These are phyloP conservation scores for Nyssa sinensis DNA, from an alignment of 148 eudicot species.

Conservation along the genomic window DNA sequence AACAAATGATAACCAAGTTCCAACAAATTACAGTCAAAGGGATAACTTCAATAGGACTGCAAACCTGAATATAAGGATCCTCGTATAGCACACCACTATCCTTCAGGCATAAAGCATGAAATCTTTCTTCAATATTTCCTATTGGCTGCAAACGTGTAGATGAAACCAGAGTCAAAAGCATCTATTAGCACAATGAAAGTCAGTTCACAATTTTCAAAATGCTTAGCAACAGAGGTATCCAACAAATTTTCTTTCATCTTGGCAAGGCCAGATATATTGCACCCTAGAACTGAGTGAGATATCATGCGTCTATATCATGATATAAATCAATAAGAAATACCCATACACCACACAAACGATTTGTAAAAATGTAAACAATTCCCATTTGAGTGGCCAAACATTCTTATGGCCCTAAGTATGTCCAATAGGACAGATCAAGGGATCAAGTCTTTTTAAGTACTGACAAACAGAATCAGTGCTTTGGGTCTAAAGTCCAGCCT, in stretches of 20 bases:
- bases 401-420: no score
- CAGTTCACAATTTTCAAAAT: background rate
- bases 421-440: no score
- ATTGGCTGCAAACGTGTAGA: constrained; percentile 66
- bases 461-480: no score
- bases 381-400: background rate
- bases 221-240: background rate
- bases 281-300: background rate
- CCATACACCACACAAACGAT: background rate
- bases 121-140: constrained; percentile 81
- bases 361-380: background rate
- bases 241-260: background rate
- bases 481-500: no score
- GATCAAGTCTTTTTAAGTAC: no score
- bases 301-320: background rate
- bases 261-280: background rate
- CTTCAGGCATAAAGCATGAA: constrained; percentile 71
- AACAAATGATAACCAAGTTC: constrained; percentile 11
- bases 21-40: constrained; percentile 1
- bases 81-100: constrained; percentile 97
- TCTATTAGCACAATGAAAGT: background rate
- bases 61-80: constrained; percentile 91
- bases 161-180: background rate
- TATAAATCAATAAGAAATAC: background rate
- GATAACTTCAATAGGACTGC: background rate